Percentiles rank a stretch among this genome's conserved stretches.
These are phyloP conservation scores for Cercophora sp. DNA, from an alignment of 495 filamentous ascomycete species.

Conservation along the genomic window DNA sequence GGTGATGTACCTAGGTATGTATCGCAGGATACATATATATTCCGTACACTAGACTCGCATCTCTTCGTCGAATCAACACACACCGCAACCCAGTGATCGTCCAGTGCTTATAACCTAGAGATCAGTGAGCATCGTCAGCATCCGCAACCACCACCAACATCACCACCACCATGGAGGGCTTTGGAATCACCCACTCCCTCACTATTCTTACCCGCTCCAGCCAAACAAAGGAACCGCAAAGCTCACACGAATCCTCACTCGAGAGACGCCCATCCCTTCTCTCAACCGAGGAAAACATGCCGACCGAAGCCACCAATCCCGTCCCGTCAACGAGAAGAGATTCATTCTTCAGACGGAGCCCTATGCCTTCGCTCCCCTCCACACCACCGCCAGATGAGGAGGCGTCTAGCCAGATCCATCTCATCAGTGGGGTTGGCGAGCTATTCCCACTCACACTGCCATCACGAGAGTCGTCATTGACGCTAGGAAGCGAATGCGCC, in stretches of 20 bases:
- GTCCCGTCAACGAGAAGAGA: background rate
- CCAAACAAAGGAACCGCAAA: background rate
- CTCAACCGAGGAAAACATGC: background rate
- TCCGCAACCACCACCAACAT: background rate
- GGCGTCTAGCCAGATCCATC: background rate
- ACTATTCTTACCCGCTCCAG: slow-evolving; percentile 3
- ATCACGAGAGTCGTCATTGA: slow-evolving; percentile 15
- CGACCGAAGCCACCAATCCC: background rate
- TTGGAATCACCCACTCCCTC: background rate
- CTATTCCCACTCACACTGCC: slow-evolving; percentile 9
- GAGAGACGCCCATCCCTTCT: background rate
- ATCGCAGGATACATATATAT: too few species aligned
- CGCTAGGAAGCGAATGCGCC: slow-evolving; percentile 11
- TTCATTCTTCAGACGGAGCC: background rate
- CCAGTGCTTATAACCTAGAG: too few species aligned
- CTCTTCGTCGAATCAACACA: too few species aligned
- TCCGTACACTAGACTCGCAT: too few species aligned
- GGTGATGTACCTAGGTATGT: too few species aligned
- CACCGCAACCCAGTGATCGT: too few species aligned
- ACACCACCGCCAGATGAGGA: slow-evolving; percentile 19
- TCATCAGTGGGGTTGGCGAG: slow-evolving; percentile 18
- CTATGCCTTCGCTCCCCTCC: background rate
- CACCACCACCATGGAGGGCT: background rate
- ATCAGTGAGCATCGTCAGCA: too few species aligned
- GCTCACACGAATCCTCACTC: too few species aligned